Conservation (phyloP, 2,329 filamentous ascomycete species). For the Chaetothyriales sp. region DNA sequence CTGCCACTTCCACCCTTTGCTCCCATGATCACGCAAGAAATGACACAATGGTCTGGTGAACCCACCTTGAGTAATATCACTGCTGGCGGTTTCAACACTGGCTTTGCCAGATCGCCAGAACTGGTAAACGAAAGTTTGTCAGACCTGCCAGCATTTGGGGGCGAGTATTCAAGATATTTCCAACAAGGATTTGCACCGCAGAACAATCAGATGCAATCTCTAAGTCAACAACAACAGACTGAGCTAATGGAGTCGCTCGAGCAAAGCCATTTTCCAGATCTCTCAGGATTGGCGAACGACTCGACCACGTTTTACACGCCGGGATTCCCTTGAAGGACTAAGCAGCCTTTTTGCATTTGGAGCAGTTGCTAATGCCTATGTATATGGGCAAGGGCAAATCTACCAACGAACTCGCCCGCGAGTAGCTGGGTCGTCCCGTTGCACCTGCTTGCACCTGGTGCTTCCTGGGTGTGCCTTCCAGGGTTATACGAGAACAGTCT, state of each 20-base stretch:
- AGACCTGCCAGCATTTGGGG: constrained; percentile 31
- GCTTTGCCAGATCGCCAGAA: constrained; percentile 10
- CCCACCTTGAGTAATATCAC: constrained; percentile 24
- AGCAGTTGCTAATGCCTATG: background rate
- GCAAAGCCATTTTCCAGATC: constrained; percentile 35
- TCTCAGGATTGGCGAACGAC: constrained; percentile 29
- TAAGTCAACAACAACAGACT: constrained; percentile 68
- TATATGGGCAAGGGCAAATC: background rate
- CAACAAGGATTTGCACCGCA: constrained; percentile 33
- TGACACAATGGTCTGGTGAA: constrained; percentile 1
- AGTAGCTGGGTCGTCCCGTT: too few species aligned
- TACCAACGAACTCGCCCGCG: background rate
- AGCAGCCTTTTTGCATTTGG: too few species aligned
- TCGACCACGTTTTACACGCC: constrained; percentile 29
- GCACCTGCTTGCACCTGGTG: too few species aligned
- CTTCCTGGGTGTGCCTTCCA: too few species aligned
- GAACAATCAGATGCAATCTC: constrained; percentile 50
- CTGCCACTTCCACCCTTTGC: constrained; percentile 2
- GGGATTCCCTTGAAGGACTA: constrained; percentile 8
- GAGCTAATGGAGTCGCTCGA: constrained; percentile 74
- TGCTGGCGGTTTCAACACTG: constrained; percentile 8
- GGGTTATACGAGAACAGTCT: too few species aligned
- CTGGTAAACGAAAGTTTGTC: constrained; percentile 19
- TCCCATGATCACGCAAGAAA: background rate
- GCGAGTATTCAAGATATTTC: constrained; percentile 36